These are phyloP conservation scores for Yamadazyma olivae DNA, from an alignment of 805 yeast species.

Conservation along the genomic window DNA sequence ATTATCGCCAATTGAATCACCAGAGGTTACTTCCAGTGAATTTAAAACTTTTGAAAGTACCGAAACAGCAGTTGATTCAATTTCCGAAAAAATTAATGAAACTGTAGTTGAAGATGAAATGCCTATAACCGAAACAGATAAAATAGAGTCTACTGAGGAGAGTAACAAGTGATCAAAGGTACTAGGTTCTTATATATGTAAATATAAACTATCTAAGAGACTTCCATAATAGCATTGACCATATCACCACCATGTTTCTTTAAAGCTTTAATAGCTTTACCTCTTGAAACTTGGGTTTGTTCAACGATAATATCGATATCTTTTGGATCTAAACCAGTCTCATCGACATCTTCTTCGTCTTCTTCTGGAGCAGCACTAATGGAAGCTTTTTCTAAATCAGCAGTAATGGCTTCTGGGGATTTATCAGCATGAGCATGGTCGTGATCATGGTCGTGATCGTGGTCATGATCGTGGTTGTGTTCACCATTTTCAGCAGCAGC, in stretches of 20 bases:
- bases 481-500: conserved; percentile 32
- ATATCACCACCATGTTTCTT: conserved; percentile 87
- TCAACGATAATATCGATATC: conserved; percentile 86
- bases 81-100: too few relatives aligned
- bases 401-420: conserved; percentile 77
- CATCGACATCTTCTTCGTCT: conserved; percentile 75
- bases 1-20: not conserved
- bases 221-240: conserved; percentile 93
- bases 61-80: too few relatives aligned
- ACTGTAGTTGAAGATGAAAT: not conserved
- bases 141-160: too few relatives aligned
- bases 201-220: conserved; percentile 31
- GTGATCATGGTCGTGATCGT: conserved; percentile 14
- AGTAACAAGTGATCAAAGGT: too few relatives aligned
- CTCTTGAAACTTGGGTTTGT: conserved; percentile 87
- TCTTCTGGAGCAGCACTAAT: conserved; percentile 29
- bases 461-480: conserved; percentile 14
- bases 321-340: conserved; percentile 74
- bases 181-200: too few relatives aligned
- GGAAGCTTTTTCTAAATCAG: conserved; percentile 59
- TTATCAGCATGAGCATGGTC: conserved; percentile 38
- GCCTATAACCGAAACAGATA: not conserved
- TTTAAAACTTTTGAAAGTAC: too few relatives aligned
- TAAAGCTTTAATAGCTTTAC: conserved; percentile 89
- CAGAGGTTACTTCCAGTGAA: not conserved